Base-by-base conservation (phyloP, 306 rosid genomes). In the Cotoneaster glaucophyllus region DNA sequence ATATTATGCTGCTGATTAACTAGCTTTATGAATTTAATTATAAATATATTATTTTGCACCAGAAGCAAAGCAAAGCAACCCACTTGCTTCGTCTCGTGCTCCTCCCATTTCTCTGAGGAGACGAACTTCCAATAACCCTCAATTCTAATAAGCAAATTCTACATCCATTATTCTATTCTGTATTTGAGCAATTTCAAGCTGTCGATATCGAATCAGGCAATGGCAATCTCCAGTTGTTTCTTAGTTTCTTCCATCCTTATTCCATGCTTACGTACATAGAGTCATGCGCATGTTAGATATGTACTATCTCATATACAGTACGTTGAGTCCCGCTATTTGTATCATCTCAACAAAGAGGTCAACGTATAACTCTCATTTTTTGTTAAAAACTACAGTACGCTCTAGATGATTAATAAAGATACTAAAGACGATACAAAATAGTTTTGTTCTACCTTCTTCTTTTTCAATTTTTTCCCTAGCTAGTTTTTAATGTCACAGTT, bases 41-140 rank as follows among this genome's bases (percentile, higher is more conserved):
- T 50, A 8, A 4, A 76, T 71, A 84, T 82, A 76, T 24, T 44
- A 67, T 76, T 50, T 76, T 78, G 83, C 78, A 81, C 37, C 77
- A 82, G 80, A 82, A 79, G 82, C 79, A 85, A 79, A 80, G 66
- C 84, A 84, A 82, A 74, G 75, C 79, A 76, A 44, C 64, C 93
- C 86, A 86, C 88, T 84, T 83, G 90, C 87, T 78, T 48, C 64
- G 79, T 83, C 93, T 89, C 82, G 95, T 86, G 89, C 84, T 87
- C 85, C 85, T 71, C 90, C 97, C 94, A 50, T 66, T 67, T 78
- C 54, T 45, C 74, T 73, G 67, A 39, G 54, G 74, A 76, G 74
- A 83, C 81, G 86, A 80, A 72, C 85, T 82, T 69, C 85, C 81
- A 84, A 61, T 73, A 80, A 81, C 74, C 74, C 84, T 80, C 75